A percentile compares a stretch with the other conserved stretches of the same genome.
These are phyloP conservation scores for Citrus medica DNA, from an alignment of 345 rosid genomes.

Conservation along the genomic window DNA sequence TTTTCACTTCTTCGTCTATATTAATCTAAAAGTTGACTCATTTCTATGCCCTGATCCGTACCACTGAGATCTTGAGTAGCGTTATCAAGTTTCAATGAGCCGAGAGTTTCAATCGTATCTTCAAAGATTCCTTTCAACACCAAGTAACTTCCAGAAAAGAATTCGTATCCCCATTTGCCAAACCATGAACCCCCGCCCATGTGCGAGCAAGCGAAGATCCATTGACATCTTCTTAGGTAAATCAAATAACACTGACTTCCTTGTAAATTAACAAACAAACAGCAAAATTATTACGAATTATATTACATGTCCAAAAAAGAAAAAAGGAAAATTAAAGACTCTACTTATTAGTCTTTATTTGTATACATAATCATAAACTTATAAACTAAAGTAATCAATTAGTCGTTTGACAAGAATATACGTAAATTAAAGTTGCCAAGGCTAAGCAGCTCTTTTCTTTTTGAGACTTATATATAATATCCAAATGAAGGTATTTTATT, in stretches of 20 bases:
- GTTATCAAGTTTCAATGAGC: constrained; percentile 50
- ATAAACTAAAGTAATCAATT: not conserved
- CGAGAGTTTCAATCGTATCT: constrained; percentile 57
- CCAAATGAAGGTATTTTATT: too few relatives aligned
- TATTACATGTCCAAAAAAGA: not conserved
- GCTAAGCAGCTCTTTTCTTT: too few relatives aligned
- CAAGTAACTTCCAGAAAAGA: constrained; percentile 69
- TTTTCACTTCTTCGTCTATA: constrained; percentile 66
- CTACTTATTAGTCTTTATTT: too few relatives aligned
- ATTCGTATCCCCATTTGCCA: constrained; percentile 81
- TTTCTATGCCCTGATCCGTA: constrained; percentile 23
- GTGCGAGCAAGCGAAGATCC: constrained; percentile 76
- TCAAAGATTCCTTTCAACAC: constrained; percentile 50
- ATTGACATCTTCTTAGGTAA: constrained; percentile 45
- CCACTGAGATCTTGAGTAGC: constrained; percentile 40
- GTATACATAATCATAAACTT: too few relatives aligned
- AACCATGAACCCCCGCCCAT: constrained; percentile 84
- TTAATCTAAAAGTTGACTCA: constrained; percentile 41
- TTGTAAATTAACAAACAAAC: constrained; percentile 21
- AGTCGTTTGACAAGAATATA: constrained; percentile 47
- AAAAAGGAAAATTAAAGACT: not conserved
- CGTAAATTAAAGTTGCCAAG: too few relatives aligned
- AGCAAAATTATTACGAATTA: too few relatives aligned
- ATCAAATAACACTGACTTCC: constrained; percentile 69
- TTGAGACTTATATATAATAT: too few relatives aligned